Percentiles rank a stretch among this genome's conserved stretches.
These are phyloP conservation scores for Platanus orientalis DNA, from an alignment of 164 flowering plant genomes.

Conservation along the genomic window DNA sequence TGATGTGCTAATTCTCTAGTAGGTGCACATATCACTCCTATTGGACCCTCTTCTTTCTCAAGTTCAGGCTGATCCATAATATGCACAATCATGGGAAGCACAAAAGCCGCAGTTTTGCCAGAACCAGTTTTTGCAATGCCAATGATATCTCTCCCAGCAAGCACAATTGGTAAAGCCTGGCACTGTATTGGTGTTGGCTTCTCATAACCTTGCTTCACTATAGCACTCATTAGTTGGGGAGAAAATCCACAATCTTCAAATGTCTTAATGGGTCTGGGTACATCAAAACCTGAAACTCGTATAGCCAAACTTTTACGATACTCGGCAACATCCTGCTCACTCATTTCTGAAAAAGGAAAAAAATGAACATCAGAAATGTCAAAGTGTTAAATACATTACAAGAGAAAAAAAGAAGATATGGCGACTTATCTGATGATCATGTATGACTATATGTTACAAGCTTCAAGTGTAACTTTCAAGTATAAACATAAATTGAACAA, in stretches of 20 bases:
- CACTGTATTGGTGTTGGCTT: slow-evolving; percentile 94
- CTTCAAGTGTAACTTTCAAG: background rate
- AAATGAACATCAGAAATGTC: background rate
- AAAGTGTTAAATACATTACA: background rate
- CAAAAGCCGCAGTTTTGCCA: slow-evolving; percentile 96
- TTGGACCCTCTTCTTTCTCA: slow-evolving; percentile 90
- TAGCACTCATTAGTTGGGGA: slow-evolving; percentile 67
- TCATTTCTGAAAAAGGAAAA: slow-evolving; percentile 56
- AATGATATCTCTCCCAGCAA: slow-evolving; percentile 90
- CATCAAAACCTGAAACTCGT: slow-evolving; percentile 97
- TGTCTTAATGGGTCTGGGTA: slow-evolving; percentile 72
- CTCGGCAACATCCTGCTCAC: slow-evolving; percentile 75
- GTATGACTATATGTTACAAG: background rate
- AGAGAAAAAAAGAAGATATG: background rate
- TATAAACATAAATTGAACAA: background rate
- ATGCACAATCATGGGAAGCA: slow-evolving; percentile 95
- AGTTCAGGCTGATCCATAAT: slow-evolving; percentile 98
- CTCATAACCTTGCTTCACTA: slow-evolving; percentile 82
- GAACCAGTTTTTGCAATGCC: slow-evolving; percentile 99
- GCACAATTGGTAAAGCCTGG: slow-evolving; percentile 85
- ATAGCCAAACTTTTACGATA: slow-evolving; percentile 69
- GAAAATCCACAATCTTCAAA: slow-evolving; percentile 94
- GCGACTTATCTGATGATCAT: background rate
- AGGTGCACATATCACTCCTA: slow-evolving; percentile 96
- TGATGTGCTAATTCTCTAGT: slow-evolving; percentile 97